Conservation (phyloP, 2,329 filamentous ascomycete species). For the Aotearoamyces nothofagi region DNA sequence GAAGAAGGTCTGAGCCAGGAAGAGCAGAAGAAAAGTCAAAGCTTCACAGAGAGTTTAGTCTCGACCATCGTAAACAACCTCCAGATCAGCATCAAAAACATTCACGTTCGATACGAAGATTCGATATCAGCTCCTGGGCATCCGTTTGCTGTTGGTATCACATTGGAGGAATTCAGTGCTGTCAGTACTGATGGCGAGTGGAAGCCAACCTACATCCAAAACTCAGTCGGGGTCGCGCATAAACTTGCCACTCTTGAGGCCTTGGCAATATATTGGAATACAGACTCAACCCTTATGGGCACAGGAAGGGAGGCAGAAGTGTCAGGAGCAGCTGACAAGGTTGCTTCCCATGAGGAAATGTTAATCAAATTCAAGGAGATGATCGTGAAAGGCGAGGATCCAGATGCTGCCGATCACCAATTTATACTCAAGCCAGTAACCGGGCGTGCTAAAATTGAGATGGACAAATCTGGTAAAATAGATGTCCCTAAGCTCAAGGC, state of each 20-base stretch:
- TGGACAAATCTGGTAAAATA: conserved; percentile 79
- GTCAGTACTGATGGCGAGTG: conserved; percentile 91
- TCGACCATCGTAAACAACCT: conserved; percentile 98
- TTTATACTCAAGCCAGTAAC: conserved; percentile 95
- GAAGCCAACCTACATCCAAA: conserved; percentile 92
- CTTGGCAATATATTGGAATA: conserved; percentile 95
- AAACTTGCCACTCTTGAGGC: conserved; percentile 87
- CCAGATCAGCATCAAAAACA: conserved; percentile 95
- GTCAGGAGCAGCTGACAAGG: conserved; percentile 34
- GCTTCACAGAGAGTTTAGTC: conserved; percentile 86
- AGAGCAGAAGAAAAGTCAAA: conserved; percentile 95
- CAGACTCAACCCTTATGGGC: conserved; percentile 72
- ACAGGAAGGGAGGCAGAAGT: conserved; percentile 60
- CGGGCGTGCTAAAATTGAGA: conserved; percentile 83
- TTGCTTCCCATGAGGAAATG: conserved; percentile 59
- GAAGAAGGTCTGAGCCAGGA: conserved; percentile 88
- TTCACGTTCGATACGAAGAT: conserved; percentile 96
- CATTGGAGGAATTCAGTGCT: conserved; percentile 90
- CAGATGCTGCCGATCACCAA: conserved; percentile 48
- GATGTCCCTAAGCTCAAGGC: conserved; percentile 79
- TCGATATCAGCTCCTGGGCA: conserved; percentile 89
- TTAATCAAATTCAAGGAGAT: conserved; percentile 62
- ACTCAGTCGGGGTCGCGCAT: conserved; percentile 68
- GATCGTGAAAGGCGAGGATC: conserved; percentile 57
- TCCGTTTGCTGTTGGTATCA: conserved; percentile 85